Evolutionary conservation across 2,329 filamentous ascomycete genomes (phyloP).

Genomic region (Calonectria honghensis): DNA sequence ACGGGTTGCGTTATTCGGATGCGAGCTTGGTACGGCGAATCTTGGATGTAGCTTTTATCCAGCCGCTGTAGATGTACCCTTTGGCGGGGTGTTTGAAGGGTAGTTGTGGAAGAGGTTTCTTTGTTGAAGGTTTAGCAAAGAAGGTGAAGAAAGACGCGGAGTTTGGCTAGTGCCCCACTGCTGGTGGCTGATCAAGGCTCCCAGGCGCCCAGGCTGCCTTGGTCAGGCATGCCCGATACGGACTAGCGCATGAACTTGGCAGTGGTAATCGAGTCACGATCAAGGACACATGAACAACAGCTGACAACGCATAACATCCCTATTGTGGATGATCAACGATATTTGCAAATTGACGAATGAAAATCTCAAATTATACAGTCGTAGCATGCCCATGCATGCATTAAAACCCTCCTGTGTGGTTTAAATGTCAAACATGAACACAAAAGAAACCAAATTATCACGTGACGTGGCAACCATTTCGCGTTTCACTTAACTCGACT

Average conservation of each 20-base stretch:
- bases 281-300: not conserved
- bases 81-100: not conserved
- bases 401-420: not conserved
- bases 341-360: not conserved
- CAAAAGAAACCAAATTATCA: slow-evolving; percentile 31
- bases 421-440: not conserved
- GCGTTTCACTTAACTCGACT: slow-evolving; percentile 49
- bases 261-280: slow-evolving; percentile 18
- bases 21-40: not conserved
- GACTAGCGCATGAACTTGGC: slow-evolving; percentile 40
- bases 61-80: not conserved
- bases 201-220: slow-evolving; percentile 41
- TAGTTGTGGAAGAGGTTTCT: slow-evolving; percentile 16
- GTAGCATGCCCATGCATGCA: not conserved
- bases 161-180: slow-evolving; percentile 50
- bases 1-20: not conserved
- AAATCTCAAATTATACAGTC: not conserved
- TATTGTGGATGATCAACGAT: not conserved
- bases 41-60: not conserved
- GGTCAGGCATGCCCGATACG: slow-evolving; percentile 28
- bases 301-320: not conserved
- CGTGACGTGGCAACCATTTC: slow-evolving; percentile 58
- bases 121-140: slow-evolving; percentile 23
- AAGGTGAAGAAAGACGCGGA: slow-evolving; percentile 29
- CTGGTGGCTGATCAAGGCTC: slow-evolving; percentile 38